Conservation (phyloP, 495 filamentous ascomycete genomes). For the Podospora didyma region DNA sequence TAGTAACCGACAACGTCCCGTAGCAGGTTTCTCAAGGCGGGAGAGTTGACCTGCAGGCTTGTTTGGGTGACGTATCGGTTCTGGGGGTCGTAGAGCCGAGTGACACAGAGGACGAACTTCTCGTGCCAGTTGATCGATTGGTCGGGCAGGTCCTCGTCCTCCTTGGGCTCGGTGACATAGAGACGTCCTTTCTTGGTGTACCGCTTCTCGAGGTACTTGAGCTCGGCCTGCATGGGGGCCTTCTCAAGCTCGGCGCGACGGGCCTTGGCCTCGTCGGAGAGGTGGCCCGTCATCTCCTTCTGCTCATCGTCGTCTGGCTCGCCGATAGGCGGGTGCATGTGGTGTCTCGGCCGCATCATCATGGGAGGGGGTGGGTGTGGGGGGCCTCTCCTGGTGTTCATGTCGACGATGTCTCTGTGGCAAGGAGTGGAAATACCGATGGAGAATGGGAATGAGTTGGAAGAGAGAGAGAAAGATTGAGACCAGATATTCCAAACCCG, state of each 20-base stretch:
- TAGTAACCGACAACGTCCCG: slow-evolving; percentile 5
- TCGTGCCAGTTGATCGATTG: slow-evolving; percentile 12
- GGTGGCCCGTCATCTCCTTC: slow-evolving; percentile 9
- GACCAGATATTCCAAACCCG: too few relatives aligned
- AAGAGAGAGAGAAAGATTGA: too few relatives aligned
- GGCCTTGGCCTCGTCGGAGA: slow-evolving; percentile 14
- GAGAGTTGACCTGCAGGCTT: slow-evolving; percentile 10
- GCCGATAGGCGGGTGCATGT: too few relatives aligned
- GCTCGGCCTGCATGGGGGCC: slow-evolving; percentile 13
- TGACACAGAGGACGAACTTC: slow-evolving; percentile 9
- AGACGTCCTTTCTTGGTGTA: slow-evolving; percentile 10
- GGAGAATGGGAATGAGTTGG: too few relatives aligned
- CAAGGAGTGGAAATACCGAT: too few relatives aligned
- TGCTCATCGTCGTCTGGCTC: slow-evolving; percentile 9
- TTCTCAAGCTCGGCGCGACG: slow-evolving; percentile 11
- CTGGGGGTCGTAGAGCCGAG: slow-evolving; percentile 3
- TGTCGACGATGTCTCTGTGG: too few relatives aligned
- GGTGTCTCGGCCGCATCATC: too few relatives aligned
- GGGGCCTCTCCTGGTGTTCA: too few relatives aligned
- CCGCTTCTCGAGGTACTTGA: slow-evolving; percentile 15
- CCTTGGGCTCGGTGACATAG: slow-evolving; percentile 14
- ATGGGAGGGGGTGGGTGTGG: too few relatives aligned
- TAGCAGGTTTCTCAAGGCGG: slow-evolving; percentile 6
- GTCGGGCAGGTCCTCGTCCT: slow-evolving; percentile 8
- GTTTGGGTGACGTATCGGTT: slow-evolving; percentile 9